Evolutionary conservation across 164 flowering plant species (phyloP), one percentile per base, ranked within the genome.

Genomic region (Vitis rupestris): DNA sequence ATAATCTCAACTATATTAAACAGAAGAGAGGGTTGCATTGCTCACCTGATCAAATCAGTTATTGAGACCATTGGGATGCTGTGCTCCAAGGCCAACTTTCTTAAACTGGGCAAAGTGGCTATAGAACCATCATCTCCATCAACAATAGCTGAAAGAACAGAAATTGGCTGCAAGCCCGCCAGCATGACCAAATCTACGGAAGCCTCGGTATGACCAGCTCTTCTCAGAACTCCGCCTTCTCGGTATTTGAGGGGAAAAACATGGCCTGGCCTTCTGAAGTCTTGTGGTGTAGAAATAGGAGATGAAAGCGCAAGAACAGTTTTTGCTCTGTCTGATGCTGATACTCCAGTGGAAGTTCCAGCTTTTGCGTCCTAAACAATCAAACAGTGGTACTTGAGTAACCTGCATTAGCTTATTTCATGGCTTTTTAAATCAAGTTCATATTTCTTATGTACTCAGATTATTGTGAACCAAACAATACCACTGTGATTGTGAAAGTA

Each of bases 141-240:
- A 63, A 89, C 68, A 50, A 94, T 56, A 62, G 89, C 84, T 8
- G 97, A 87, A 62, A 94, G 84, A 73, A 86, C 92, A 69, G 99
- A 89, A 48, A 87, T 77, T 6, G 97, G 85, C 29, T 31, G 72
- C 55, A 94, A 72, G 54, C 97, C 97, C 51, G 99, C 90, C 48
- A 87, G 76, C 66, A 68, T 72, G 62, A 89, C 83, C 70, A 92
- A 77, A 84, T 94, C 97, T 17, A 92, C 88, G 29, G 97, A 92
- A 74, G 99, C 99, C 82, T 94, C 97, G 13, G 97, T 92, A 69
- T 92, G 99, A 63, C 97, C 95, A 59, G 87, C 92, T 72, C 97
- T 83, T 61, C 89, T 83, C 16, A 92, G 72, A 73, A 94, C 90
- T 23, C 98, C 98, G 29, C 98, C 98, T 74, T 83, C 82, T 73